Evolutionary conservation across 305 asterid species (phyloP), one percentile per base, ranked within the genome.

Genomic region (Ilex paraguariensis): DNA sequence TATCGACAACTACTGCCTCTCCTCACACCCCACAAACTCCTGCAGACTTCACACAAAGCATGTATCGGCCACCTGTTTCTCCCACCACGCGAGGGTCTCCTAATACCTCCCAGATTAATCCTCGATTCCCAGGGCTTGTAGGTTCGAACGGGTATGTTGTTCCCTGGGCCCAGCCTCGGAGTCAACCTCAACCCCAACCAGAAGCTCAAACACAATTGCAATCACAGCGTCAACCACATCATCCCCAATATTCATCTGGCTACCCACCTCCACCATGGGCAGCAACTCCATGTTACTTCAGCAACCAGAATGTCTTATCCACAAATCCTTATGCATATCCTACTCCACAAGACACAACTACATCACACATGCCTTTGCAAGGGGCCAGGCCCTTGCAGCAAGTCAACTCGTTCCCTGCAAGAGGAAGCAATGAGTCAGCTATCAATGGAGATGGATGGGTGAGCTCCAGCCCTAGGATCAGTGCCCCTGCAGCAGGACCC

Each of bases 241-340:
- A 17, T 40, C 64, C 64, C 2, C 82, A 75, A 56, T 63, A 70
- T 70, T 40, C 79, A 8, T 62, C 77, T 39, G 76, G 31, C 17
- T 94, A 91, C 76, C 95, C 93, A 5, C 97, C 99, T 46, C 98
- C 99, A 36, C 99, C 99, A 14, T 90, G 98, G 99, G 98, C 95
- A 6, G 76, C 91, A 51, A 86, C 98, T 32, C 99, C 98, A 0
- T 95, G 98, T 59, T 94, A 94, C 72, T 85, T 65, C 28, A 79
- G 77, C 82, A 84, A 65, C 73, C 82, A 77, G 28, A 77, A 65
- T 56, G 70, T 88, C 7, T 49, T 60, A 12, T 57, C 75, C 13
- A 70, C 94, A 56, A 73, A 79, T 7, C 40, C 71, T 59, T 69
- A 75, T 70, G 39, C 67, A 10, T 69, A 73, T 60, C 57, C 84